Evolutionary conservation across 2,329 filamentous ascomycete species (phyloP).

Genomic region (Xylaria sp.): DNA sequence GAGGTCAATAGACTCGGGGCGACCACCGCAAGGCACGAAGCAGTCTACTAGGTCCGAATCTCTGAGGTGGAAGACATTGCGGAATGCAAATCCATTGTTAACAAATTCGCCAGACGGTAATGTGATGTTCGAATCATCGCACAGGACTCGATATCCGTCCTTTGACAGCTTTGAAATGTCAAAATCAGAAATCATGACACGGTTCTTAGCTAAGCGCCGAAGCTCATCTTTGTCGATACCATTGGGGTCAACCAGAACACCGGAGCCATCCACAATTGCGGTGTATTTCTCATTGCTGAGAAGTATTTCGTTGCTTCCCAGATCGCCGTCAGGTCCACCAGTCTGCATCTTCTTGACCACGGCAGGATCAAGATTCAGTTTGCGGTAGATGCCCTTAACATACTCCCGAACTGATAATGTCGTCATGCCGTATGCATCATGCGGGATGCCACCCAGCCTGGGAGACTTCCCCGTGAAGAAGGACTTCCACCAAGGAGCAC

Average conservation of each 20-base stretch:
- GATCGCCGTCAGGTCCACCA: slow-evolving; percentile 93
- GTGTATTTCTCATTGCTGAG: slow-evolving; percentile 96
- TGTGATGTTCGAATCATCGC: slow-evolving; percentile 90
- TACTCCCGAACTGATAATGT: slow-evolving; percentile 96
- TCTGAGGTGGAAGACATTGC: slow-evolving; percentile 96
- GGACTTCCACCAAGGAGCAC: slow-evolving; percentile 99
- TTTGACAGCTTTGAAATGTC: slow-evolving; percentile 86
- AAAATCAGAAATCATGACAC: slow-evolving; percentile 90
- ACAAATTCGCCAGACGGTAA: slow-evolving; percentile 88
- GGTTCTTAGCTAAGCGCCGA: slow-evolving; percentile 82
- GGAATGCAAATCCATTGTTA: slow-evolving; percentile 93
- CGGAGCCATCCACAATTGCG: slow-evolving; percentile 94
- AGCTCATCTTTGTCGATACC: slow-evolving; percentile 89
- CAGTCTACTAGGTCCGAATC: slow-evolving; percentile 80
- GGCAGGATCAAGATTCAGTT: slow-evolving; percentile 87
- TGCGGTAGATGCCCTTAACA: slow-evolving; percentile 95
- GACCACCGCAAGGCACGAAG: slow-evolving; percentile 96
- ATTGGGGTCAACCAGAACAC: slow-evolving; percentile 92
- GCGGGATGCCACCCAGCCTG: slow-evolving; percentile 94
- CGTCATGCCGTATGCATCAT: slow-evolving; percentile 97
- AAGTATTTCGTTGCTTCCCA: slow-evolving; percentile 97
- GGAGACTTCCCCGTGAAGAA: slow-evolving; percentile 99
- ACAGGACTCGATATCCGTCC: slow-evolving; percentile 89
- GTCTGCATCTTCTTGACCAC: slow-evolving; percentile 95
- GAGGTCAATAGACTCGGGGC: slow-evolving; percentile 95